These are phyloP conservation scores for Fusarium haematococcum DNA, from an alignment of 2,329 filamentous ascomycete species.

Conservation along the genomic window DNA sequence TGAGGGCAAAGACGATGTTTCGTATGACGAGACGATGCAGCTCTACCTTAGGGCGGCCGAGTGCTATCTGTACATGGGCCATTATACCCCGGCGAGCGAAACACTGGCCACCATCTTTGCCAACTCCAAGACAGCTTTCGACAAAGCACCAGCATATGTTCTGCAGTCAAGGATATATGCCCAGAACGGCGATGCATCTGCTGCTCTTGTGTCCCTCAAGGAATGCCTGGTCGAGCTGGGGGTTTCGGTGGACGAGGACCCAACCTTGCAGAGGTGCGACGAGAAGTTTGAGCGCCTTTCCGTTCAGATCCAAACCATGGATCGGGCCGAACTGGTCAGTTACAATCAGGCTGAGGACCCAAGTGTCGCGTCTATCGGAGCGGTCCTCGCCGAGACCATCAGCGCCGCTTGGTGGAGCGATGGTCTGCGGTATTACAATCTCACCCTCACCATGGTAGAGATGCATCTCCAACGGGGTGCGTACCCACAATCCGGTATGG, in stretches of 20 bases:
- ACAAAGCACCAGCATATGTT: conserved; percentile 87
- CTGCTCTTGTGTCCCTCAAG: conserved; percentile 77
- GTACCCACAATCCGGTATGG: conserved; percentile 77
- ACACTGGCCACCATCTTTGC: conserved; percentile 78
- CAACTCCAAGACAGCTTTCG: conserved; percentile 77
- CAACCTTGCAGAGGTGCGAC: conserved; percentile 83
- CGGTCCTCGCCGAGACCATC: conserved; percentile 77
- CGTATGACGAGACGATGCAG: conserved; percentile 87
- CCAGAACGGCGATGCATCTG: conserved; percentile 76
- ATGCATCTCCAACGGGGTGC: conserved; percentile 72
- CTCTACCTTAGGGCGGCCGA: conserved; percentile 85
- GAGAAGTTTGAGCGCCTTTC: conserved; percentile 74
- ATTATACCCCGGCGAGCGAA: conserved; percentile 74
- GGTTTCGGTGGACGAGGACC: conserved; percentile 72
- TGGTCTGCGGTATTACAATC: conserved; percentile 77
- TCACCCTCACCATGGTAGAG: conserved; percentile 74
- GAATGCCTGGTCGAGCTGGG: conserved; percentile 78
- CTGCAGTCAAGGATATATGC: conserved; percentile 83
- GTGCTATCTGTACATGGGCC: conserved; percentile 82
- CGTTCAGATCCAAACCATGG: conserved; percentile 69
- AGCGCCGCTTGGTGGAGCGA: conserved; percentile 81
- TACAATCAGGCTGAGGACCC: conserved; percentile 60
- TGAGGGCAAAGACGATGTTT: conserved; percentile 75
- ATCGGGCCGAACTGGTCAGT: conserved; percentile 59
- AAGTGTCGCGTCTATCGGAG: conserved; percentile 72